Base-by-base conservation (phyloP, 441 rosid genomes). In the Manihot esculenta region DNA sequence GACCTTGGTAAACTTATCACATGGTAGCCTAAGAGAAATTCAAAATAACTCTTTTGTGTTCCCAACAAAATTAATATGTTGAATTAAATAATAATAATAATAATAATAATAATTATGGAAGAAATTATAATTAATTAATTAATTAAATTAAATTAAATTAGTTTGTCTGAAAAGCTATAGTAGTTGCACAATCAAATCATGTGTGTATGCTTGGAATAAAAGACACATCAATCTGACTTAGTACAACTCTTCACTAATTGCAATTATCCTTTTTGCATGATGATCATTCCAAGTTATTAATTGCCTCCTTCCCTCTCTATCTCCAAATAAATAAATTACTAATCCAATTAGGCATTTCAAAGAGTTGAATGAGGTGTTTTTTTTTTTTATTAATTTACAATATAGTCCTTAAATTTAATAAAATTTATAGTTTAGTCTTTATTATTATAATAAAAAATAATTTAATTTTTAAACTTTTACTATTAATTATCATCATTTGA, bases 1-100 rank as follows among this genome's bases (percentile, higher is more conserved):
- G 77, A 76, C 76, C 55, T 66, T 62, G 68, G 49, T 62, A 35
- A 66, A 67, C 47, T 24, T n/a, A 23, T 62, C 80, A 73, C 73
- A 62, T 79, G 76, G 54, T 33, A 48, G 48, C 63, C 68, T 44
- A 51, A 41, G 21, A 51, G 27, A 30, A 51, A 33, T 66, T 66
- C 66, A 59, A 50, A 42, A 0, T 9, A 35, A 13, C 18, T 26
- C 26, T 56, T 56, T 24, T 15, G 56, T 11, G 21, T 18, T n/a
- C 14, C 56, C 24, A 18, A 18, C 24, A 3, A 51, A 51, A 18
- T 51, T n/a, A 5, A n/a, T 2, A 35, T 35, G 7, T 35, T 47
- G 50, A 47, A 11, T 11, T 47, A 47, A 47, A 47, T 6, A 15
- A 11, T 47, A 47, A 47, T 1, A 47, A 47, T 10, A 10, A 47